Evolutionary conservation across 768 basidiomycete species (phyloP), one percentile per base, ranked within the genome.

Genomic region (Aureoboletus auriporus): DNA sequence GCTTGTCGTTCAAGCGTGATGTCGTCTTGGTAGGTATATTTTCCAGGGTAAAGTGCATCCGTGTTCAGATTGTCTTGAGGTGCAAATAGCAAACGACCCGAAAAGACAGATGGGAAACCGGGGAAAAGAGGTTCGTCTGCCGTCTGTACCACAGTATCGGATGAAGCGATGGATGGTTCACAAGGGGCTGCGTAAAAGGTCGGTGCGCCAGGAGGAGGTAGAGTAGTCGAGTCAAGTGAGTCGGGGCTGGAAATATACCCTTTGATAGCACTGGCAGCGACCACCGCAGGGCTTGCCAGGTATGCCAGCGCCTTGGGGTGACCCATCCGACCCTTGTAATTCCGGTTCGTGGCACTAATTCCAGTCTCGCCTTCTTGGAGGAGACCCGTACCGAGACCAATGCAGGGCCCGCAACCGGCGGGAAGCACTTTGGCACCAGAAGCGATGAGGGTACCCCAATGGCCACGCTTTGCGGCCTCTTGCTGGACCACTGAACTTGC

Each of bases 321-420:
- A 0, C 96, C 96, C 96, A 99, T 99, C 5, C 96, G 79, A 4
- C 96, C 96, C 73, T 99, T 98, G 73, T 97, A 99, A 63, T 99
- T 99, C 69, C 96, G 76, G 69, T 99, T 99, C 7, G 95, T 98
- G 5, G 96, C 96, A 54, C 93, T 95, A 63, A 99, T 98, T 1
- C 96, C 95, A 1, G 85, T 86, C 67, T 99, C 80, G 2, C 95
- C 96, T 55, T 98, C 94, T 65, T 97, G 87, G 31, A 99, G 71
- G 45, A 98, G 69, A 10, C 96, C 96, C 0, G 83, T 85, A 2
- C 96, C 96, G 5, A 99, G 79, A 17, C 96, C 96, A 54, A 99
- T 99, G 66, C 96, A 99, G 3, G 96, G 96, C 0, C 96, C 96
- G 62, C 96, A 99, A 1, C 96, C 96, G 0, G 95, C 86, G 10